Evolutionary conservation across 352 stramenopile species (phyloP).

Genomic region (Phytophthora sp.): DNA sequence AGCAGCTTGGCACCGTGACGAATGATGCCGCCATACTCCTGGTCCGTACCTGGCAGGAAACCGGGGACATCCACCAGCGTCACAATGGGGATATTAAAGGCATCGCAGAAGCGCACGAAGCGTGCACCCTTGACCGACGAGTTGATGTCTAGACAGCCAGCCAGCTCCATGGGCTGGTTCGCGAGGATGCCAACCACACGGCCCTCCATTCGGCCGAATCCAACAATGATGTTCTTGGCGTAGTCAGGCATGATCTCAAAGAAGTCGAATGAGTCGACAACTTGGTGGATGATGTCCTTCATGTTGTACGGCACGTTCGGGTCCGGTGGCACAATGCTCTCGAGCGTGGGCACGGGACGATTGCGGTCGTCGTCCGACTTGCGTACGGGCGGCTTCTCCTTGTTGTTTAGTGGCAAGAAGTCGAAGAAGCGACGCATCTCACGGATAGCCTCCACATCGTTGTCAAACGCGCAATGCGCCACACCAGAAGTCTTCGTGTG

Average conservation of each 20-base stretch:
- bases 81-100: slow-evolving; percentile 98
- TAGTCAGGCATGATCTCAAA: slow-evolving; percentile 98
- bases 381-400: slow-evolving; percentile 77
- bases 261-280: slow-evolving; percentile 96
- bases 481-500: slow-evolving; percentile 97
- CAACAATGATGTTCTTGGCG: slow-evolving; percentile 98
- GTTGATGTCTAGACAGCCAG: slow-evolving; percentile 98
- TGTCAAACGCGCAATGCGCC: slow-evolving; percentile 95
- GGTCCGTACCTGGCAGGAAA: slow-evolving; percentile 96
- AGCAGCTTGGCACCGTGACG: slow-evolving; percentile 97
- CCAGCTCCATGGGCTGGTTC: slow-evolving; percentile 97
- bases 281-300: slow-evolving; percentile 95
- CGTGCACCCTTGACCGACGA: slow-evolving; percentile 96
- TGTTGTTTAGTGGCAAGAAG: slow-evolving; percentile 96
- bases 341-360: slow-evolving; percentile 85
- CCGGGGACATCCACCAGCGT: slow-evolving; percentile 99
- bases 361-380: slow-evolving; percentile 90
- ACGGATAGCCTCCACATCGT: slow-evolving; percentile 95
- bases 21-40: slow-evolving; percentile 95
- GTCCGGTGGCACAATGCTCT: slow-evolving; percentile 96
- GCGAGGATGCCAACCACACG: slow-evolving; percentile 96
- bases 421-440: slow-evolving; percentile 95
- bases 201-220: slow-evolving; percentile 97
- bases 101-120: slow-evolving; percentile 98
- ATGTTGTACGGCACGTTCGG: slow-evolving; percentile 99